Percentiles rank a stretch among this genome's conserved stretches.
These are phyloP conservation scores for Dactylonectria macrodidyma DNA, from an alignment of 2,329 filamentous ascomycete genomes.

Conservation along the genomic window DNA sequence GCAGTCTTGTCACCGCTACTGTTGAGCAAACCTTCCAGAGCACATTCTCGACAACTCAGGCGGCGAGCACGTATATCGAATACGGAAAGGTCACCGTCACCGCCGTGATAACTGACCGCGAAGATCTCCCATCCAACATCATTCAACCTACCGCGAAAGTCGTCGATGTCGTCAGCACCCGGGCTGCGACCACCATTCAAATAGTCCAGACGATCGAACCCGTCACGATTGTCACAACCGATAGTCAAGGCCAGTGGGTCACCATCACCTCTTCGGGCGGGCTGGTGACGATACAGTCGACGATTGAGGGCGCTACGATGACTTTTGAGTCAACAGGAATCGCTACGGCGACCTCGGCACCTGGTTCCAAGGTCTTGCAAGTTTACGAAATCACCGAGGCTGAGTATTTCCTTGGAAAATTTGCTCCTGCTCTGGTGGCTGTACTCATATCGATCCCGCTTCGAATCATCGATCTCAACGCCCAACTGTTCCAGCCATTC, in stretches of 20 bases:
- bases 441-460: conserved; percentile 57
- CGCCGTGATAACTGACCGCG: conserved; percentile 3
- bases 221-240: neutral
- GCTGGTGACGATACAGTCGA: neutral
- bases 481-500: conserved; percentile 61
- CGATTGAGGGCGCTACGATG: conserved; percentile 4
- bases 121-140: conserved; percentile 5
- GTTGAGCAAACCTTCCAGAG: neutral
- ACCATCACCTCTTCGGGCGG: neutral
- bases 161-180: conserved; percentile 14
- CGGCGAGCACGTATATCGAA: neutral
- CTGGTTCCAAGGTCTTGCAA: conserved; percentile 24
- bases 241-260: neutral
- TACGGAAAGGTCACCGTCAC: conserved; percentile 6
- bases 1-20: neutral
- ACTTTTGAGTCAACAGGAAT: conserved; percentile 1
- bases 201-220: conserved; percentile 7
- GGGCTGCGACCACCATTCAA: conserved; percentile 10
- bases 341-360: neutral
- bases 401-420: conserved; percentile 58
- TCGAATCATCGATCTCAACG: conserved; percentile 57
- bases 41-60: neutral
- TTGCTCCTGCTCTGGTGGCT: conserved; percentile 58
- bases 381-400: conserved; percentile 36
- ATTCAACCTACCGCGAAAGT: neutral